A percentile compares a stretch with the other conserved stretches of the same genome.
phyloP scores from a whole-genome alignment of 495 filamentous ascomycete genomes.

The Aspergillus olivimuriae region DNA sequence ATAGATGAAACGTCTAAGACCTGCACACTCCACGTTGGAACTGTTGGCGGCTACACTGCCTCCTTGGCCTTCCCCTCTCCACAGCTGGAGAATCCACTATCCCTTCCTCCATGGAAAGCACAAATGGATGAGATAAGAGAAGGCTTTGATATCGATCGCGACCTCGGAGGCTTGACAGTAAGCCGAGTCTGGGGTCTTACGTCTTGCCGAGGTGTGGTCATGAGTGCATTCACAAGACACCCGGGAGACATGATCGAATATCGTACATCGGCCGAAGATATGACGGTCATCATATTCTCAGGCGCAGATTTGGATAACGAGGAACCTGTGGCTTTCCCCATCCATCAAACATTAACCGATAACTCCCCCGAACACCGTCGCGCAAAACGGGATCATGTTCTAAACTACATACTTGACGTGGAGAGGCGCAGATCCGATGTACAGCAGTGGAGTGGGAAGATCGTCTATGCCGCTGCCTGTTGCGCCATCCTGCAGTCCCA shows the following conservation, averaged over 20 bases:
- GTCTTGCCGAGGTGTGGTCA: conserved; percentile 32
- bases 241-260: conserved; percentile 51
- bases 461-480: conserved; percentile 35
- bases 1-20: conserved; percentile 8
- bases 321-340: conserved; percentile 8
- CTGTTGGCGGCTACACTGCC: conserved; percentile 21
- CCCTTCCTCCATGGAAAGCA: conserved; percentile 25
- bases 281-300: conserved; percentile 31
- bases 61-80: conserved; percentile 6
- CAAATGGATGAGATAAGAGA: conserved; percentile 29
- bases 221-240: conserved; percentile 39
- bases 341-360: background rate
- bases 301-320: conserved; percentile 6
- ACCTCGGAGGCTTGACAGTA: conserved; percentile 36
- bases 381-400: conserved; percentile 19
- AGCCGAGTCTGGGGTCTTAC: conserved; percentile 47
- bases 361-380: conserved; percentile 8
- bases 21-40: conserved; percentile 25
- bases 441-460: conserved; percentile 16
- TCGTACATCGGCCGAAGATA: conserved; percentile 31
- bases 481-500: conserved; percentile 29
- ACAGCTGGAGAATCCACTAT: background rate
- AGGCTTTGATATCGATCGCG: conserved; percentile 38
- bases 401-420: conserved; percentile 25
- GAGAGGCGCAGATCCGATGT: conserved; percentile 7